Evolutionary conservation across 2,329 filamentous ascomycete species (phyloP).

Genomic region (Xylariaceae sp.): DNA sequence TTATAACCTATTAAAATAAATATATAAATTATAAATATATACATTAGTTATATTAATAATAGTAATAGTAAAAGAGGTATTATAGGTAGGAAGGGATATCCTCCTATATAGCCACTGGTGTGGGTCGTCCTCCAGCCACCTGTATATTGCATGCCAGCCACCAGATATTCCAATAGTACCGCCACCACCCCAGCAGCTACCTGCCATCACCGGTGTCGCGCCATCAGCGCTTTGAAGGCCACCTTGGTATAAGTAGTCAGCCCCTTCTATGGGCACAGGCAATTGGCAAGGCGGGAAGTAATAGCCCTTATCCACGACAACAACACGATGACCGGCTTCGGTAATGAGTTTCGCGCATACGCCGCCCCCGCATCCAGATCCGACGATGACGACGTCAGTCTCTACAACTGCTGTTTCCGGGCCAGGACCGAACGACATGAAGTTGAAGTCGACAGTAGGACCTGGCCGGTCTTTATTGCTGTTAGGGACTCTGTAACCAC

Average conservation of each 20-base stretch:
- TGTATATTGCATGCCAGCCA: no score
- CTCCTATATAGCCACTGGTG: no score
- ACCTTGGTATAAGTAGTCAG: conserved; percentile 61
- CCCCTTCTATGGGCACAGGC: conserved; percentile 63
- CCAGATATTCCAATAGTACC: no score
- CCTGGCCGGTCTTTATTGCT: conserved; percentile 26
- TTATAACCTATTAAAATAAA: no score
- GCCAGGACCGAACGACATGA: conserved; percentile 46
- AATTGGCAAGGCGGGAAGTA: conserved; percentile 65
- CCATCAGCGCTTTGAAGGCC: conserved; percentile 53
- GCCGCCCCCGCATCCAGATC: conserved; percentile 71
- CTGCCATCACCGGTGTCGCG: conserved; percentile 58
- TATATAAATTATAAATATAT: no score
- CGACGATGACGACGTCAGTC: conserved; percentile 70
- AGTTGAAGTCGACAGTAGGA: conserved; percentile 47
- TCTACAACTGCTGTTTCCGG: conserved; percentile 52
- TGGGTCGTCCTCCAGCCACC: no score
- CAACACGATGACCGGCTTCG: conserved; percentile 52
- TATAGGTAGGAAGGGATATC: no score
- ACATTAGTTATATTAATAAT: no score
- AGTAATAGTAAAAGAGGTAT: no score
- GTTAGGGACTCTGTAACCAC: conserved; percentile 46
- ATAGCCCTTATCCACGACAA: conserved; percentile 72
- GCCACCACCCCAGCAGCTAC: conserved; percentile 70
- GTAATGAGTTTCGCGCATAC: conserved; percentile 71